Percentiles rank a stretch among this genome's conserved stretches.
phyloP scores from a whole-genome alignment of 305 asterid species.

The Fraxinus greggii region DNA sequence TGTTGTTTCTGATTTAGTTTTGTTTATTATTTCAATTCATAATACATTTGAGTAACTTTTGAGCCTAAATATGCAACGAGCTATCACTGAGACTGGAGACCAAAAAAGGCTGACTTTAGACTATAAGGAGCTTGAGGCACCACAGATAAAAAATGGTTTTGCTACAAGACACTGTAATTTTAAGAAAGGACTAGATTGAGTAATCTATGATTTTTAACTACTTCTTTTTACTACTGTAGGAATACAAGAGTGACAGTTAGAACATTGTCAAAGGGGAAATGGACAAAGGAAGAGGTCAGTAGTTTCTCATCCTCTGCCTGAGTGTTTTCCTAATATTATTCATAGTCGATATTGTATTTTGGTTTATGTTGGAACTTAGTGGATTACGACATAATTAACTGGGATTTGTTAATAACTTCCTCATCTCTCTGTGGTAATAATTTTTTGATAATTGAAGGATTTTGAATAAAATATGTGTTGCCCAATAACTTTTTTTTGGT shows the following conservation, averaged over 20 bases:
- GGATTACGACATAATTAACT: not conserved
- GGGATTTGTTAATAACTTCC: slow-evolving; percentile 2
- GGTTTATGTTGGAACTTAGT: not conserved
- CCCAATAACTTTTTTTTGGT: not conserved
- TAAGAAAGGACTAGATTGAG: not conserved
- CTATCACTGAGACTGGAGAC: not conserved
- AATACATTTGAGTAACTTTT: not conserved
- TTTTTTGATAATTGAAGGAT: not conserved
- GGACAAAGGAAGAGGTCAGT: slow-evolving; percentile 59
- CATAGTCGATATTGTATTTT: not conserved
- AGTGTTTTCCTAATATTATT: not conserved
- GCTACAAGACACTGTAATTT: not conserved
- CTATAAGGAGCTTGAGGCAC: not conserved
- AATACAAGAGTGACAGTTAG: slow-evolving; percentile 32
- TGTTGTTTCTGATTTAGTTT: not conserved
- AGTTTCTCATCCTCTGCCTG: not conserved
- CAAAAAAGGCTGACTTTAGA: not conserved
- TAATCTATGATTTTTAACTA: not conserved
- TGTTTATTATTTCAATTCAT: not conserved
- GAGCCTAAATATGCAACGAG: not conserved
- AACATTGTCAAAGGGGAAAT: slow-evolving; percentile 48
- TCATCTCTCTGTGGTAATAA: not conserved
- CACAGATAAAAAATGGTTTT: not conserved
- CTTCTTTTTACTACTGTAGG: not conserved
- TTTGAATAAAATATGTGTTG: not conserved